Percentiles rank a stretch among this genome's conserved stretches.
Evolutionary conservation across 1,284 basidiomycete genomes (phyloP).

Genomic region (Volvariella volvacea): DNA sequence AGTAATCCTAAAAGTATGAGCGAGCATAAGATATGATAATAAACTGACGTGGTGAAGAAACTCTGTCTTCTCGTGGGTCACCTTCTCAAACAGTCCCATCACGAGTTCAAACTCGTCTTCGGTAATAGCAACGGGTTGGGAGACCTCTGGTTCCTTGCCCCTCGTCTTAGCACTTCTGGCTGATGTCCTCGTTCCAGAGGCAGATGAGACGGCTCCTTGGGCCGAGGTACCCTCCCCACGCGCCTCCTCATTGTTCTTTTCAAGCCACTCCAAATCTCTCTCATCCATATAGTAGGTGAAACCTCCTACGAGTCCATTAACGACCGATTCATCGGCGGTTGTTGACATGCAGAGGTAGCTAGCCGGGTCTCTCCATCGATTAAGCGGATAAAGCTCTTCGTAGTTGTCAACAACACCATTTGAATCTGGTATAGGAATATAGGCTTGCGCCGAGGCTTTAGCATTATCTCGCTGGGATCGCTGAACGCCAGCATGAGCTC

Average conservation of each 20-base stretch:
- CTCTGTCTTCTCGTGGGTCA: conserved; percentile 87
- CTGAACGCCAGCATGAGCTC: conserved; percentile 34
- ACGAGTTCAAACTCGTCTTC: conserved; percentile 94
- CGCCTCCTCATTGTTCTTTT: conserved; percentile 85
- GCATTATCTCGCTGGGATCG: conserved; percentile 34
- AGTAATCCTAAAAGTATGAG: conserved; percentile 5
- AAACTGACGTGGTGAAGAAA: conserved; percentile 78
- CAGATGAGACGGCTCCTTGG: conserved; percentile 54
- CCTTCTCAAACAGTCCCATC: conserved; percentile 92
- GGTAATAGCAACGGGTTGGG: conserved; percentile 57
- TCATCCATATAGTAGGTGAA: conserved; percentile 95
- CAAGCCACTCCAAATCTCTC: conserved; percentile 91
- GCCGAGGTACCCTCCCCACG: conserved; percentile 80
- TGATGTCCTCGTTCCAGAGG: conserved; percentile 44
- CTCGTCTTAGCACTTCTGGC: conserved; percentile 68
- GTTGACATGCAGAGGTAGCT: conserved; percentile 84
- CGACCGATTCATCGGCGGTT: conserved; percentile 77
- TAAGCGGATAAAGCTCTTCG: conserved; percentile 63
- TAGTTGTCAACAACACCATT: conserved; percentile 77
- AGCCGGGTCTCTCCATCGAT: conserved; percentile 69
- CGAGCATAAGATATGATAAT: conserved; percentile 1
- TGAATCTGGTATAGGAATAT: conserved; percentile 90
- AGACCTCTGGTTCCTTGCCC: conserved; percentile 68
- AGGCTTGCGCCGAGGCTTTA: conserved; percentile 35
- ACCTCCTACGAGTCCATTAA: conserved; percentile 52